A percentile compares a stretch with the other conserved stretches of the same genome.
Conservation (phyloP, 331 rosid species). For the Cydonia oblonga region DNA sequence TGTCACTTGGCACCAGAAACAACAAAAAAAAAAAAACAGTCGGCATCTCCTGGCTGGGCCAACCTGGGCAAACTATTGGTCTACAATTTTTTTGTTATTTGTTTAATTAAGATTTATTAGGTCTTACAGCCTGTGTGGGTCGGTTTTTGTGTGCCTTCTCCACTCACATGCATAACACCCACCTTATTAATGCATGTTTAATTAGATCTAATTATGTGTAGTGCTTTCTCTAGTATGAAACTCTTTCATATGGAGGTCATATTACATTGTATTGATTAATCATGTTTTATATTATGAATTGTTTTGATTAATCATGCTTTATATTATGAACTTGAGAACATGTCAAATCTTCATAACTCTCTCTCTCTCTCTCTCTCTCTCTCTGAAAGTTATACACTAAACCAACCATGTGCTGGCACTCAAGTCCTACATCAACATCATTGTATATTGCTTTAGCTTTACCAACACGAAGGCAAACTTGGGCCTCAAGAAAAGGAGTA, state of each 20-base stretch:
- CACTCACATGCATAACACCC: constrained; percentile 9
- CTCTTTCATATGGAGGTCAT: not conserved
- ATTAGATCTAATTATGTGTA: not conserved
- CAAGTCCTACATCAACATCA: not conserved
- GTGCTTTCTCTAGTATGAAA: not conserved
- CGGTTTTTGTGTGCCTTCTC: constrained; percentile 10
- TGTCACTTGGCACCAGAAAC: constrained; percentile 27
- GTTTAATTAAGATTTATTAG: not conserved
- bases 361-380: not conserved
- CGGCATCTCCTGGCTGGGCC: constrained; percentile 28
- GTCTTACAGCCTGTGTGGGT: constrained; percentile 28
- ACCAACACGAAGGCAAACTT: constrained; percentile 13
- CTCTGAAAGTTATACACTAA: not conserved
- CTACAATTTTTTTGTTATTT: not conserved
- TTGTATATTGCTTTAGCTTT: not conserved
- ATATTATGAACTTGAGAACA: not conserved
- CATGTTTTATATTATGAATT: not conserved
- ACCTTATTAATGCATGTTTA: not conserved
- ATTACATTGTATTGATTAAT: not conserved
- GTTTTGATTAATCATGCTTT: too few relatives aligned
- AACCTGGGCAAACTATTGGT: constrained; percentile 22
- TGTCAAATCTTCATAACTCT: not conserved
- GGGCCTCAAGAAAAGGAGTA: not conserved
- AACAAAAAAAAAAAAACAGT: constrained; percentile 12
- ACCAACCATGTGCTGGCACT: not conserved